These are phyloP conservation scores for Podochytrium sp. DNA, from an alignment of 192 early-diverging fungal genomes.

Conservation along the genomic window DNA sequence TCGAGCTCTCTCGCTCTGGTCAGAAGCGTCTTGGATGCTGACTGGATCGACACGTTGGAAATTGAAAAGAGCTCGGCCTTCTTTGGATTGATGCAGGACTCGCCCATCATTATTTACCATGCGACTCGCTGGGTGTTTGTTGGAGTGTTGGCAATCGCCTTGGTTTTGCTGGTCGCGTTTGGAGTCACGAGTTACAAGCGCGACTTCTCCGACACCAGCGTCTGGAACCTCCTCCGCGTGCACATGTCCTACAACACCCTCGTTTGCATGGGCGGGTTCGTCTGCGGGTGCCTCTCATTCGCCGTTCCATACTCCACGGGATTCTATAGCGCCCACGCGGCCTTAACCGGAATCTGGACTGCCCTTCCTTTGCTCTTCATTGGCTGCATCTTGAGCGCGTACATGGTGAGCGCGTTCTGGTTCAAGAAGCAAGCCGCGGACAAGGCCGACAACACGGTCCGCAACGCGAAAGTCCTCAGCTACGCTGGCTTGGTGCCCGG, in stretches of 20 bases:
- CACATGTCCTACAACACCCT: background rate
- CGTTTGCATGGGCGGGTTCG: background rate
- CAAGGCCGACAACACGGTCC: too few species aligned
- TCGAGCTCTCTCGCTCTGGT: background rate
- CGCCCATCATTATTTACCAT: background rate
- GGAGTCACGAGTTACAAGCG: background rate
- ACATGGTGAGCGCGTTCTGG: too few species aligned
- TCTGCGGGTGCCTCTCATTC: too few species aligned
- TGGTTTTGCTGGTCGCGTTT: background rate
- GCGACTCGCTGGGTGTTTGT: background rate
- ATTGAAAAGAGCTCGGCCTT: background rate
- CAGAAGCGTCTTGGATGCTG: background rate
- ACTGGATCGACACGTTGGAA: background rate
- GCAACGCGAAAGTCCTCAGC: too few species aligned
- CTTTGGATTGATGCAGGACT: background rate
- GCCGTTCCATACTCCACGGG: too few species aligned
- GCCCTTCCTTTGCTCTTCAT: background rate
- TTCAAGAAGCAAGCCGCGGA: too few species aligned
- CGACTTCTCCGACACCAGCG: background rate
- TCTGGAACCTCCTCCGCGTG: background rate
- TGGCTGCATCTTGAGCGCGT: background rate
- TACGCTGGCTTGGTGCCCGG: background rate
- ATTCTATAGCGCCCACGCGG: background rate
- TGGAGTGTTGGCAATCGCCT: background rate
- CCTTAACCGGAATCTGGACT: background rate